Conservation (phyloP, 2,329 filamentous ascomycete genomes). For the Fusarium avenaceum region DNA sequence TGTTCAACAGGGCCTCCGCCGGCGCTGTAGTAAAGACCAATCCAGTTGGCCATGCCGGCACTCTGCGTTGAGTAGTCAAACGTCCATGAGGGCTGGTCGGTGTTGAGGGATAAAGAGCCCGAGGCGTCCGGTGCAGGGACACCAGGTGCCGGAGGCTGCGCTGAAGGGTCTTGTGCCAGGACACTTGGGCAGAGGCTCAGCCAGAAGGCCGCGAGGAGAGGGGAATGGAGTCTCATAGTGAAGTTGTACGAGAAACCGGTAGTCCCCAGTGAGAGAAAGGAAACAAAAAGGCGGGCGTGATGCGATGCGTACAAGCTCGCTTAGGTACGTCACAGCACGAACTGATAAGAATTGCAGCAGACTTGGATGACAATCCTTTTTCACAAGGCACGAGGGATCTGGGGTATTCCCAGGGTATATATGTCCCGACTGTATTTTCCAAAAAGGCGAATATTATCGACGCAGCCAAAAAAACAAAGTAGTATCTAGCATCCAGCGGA, state of each 20-base stretch:
- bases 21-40: slow-evolving; percentile 53
- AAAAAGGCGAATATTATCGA: slow-evolving; percentile 9
- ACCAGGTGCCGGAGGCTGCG: background rate
- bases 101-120: slow-evolving; percentile 39
- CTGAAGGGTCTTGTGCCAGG: slow-evolving; percentile 18
- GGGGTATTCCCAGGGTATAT: slow-evolving; percentile 16
- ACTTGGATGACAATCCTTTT: background rate
- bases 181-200: slow-evolving; percentile 23
- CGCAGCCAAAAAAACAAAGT: background rate
- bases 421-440: background rate
- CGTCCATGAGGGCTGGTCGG: slow-evolving; percentile 46
- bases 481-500: too few relatives aligned
- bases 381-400: background rate
- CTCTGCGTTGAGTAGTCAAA: slow-evolving; percentile 54
- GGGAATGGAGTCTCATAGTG: slow-evolving; percentile 29
- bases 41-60: slow-evolving; percentile 54
- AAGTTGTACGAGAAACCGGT: slow-evolving; percentile 7
- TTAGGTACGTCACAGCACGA: slow-evolving; percentile 20
- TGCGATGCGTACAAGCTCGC: slow-evolving; percentile 11
- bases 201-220: slow-evolving; percentile 35
- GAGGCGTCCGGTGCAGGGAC: slow-evolving; percentile 1
- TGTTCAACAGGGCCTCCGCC: slow-evolving; percentile 55
- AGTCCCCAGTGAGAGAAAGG: background rate
- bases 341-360: background rate
- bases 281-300: background rate